A percentile compares a stretch with the other conserved stretches of the same genome.
Evolutionary conservation across 1,284 basidiomycete genomes (phyloP).

Genomic region (Trichosporon sp.): DNA sequence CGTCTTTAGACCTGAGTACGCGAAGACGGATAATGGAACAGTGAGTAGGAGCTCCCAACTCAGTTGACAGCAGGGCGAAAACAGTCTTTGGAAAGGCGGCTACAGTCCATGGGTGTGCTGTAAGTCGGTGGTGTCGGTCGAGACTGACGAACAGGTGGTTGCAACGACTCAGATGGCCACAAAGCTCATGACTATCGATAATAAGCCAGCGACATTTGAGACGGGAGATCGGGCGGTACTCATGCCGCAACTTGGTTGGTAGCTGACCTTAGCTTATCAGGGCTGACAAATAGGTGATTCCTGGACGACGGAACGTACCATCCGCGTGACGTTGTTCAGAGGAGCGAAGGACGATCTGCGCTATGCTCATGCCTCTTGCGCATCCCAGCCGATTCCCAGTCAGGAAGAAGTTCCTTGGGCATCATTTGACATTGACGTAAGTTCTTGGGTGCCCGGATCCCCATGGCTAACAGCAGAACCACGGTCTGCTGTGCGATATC

Average conservation of each 20-base stretch:
- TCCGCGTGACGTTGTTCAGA: conserved; percentile 42
- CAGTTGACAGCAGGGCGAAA: conserved; percentile 34
- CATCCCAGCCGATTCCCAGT: neutral
- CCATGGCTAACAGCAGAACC: neutral
- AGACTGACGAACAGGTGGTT: conserved; percentile 35
- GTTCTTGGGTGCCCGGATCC: conserved; percentile 5
- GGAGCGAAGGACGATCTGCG: conserved; percentile 38
- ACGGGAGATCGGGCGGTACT: conserved; percentile 46
- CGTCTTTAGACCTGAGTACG: conserved; percentile 32
- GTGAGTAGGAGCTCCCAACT: conserved; percentile 20
- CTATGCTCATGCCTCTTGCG: conserved; percentile 39
- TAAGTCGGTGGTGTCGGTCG: conserved; percentile 16
- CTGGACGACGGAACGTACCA: conserved; percentile 44
- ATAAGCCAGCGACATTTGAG: conserved; percentile 46
- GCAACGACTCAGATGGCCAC: conserved; percentile 48
- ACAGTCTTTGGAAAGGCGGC: conserved; percentile 41
- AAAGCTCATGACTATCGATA: conserved; percentile 43
- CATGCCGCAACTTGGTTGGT: conserved; percentile 47
- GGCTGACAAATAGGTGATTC: conserved; percentile 31
- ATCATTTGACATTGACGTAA: conserved; percentile 41
- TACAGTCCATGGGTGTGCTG: conserved; percentile 38
- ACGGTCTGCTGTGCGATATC: neutral
- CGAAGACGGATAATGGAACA: conserved; percentile 41
- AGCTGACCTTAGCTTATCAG: no score
- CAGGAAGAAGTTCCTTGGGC: conserved; percentile 32